Base-by-base conservation (phyloP, 306 rosid genomes). In the Delonix regia region DNA sequence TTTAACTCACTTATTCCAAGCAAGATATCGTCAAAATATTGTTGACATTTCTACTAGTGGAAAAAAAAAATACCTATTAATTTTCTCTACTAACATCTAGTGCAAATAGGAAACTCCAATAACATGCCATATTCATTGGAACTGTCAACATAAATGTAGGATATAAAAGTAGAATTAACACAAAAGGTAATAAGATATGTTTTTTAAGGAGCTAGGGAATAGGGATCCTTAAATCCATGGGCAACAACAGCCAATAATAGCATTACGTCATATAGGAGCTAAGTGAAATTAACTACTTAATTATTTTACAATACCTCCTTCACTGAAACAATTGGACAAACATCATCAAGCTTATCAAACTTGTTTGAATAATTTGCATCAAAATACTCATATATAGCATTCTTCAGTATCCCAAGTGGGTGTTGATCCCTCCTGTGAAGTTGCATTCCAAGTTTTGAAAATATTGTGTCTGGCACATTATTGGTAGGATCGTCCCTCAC, bases 341-440 rank as follows among this genome's bases (percentile, higher is more conserved):
- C 94, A 73, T 90, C 87, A 69, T 96, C 99, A 63, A 96, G 87
- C 84, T 93, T 96, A 48, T 91, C 84, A 74, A 91, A 96, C 88
- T 90, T 89, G 78, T 90, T 87, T 57, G 93, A 83, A 83, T 93
- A 87, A 80, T 83, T 90, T 59, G 89, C 55, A 56, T 96, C 96
- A 64, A 96, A 93, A 76, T 93, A 96, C 27, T 93, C 90, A 12
- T 87, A 78, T 79, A 96, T 93, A 3, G 90, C 91, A 81, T 96
- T 96, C 93, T 90, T 96, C 70, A 96, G 74, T 76, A 93, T 96
- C 60, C 98, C 99, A 75, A 93, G 91, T 4, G 97, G 98, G 75
- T 93, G 98, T 18, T 91, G 87, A 83, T 91, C 91, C 90, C 96
- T 87, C 83, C 91, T 87, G 73, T 96, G 99, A 80, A 96, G 96